Evolutionary conservation across 257 asterid genomes (phyloP).

Genomic region (Echites panduratus): DNA sequence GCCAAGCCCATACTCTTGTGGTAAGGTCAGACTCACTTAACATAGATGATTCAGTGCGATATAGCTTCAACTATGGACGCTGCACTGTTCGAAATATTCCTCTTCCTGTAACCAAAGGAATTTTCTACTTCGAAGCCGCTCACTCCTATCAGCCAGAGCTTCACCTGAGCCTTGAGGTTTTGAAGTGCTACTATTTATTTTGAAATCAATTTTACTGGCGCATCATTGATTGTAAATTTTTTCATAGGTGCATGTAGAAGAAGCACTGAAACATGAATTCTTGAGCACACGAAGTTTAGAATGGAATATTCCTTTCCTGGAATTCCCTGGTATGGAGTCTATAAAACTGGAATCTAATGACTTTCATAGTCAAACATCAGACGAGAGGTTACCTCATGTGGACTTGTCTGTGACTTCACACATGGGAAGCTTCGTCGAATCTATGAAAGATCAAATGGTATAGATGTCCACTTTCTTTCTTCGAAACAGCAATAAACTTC

Average conservation of each 20-base stretch:
- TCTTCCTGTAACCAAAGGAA: conserved; percentile 44
- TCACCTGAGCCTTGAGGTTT: conserved; percentile 45
- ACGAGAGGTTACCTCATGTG: conserved; percentile 5
- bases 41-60: conserved; percentile 37
- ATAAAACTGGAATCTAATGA: conserved; percentile 16
- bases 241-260: conserved; percentile 37
- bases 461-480: neutral
- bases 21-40: conserved; percentile 33
- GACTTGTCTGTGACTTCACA: conserved; percentile 13
- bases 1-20: conserved; percentile 45
- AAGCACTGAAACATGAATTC: conserved; percentile 10
- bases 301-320: conserved; percentile 8
- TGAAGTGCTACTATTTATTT: neutral
- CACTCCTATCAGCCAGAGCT: conserved; percentile 59
- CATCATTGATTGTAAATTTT: neutral
- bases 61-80: conserved; percentile 48
- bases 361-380: conserved; percentile 7
- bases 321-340: conserved; percentile 20
- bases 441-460: conserved; percentile 25
- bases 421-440: conserved; percentile 7
- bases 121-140: conserved; percentile 35
- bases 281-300: conserved; percentile 9
- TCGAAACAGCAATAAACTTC: neutral
- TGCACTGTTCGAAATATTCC: conserved; percentile 48
- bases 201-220: neutral